Evolutionary conservation across 2,329 filamentous ascomycete species (phyloP), one percentile per base, ranked within the genome.

Genomic region (Neopestalotiopsis sp.): DNA sequence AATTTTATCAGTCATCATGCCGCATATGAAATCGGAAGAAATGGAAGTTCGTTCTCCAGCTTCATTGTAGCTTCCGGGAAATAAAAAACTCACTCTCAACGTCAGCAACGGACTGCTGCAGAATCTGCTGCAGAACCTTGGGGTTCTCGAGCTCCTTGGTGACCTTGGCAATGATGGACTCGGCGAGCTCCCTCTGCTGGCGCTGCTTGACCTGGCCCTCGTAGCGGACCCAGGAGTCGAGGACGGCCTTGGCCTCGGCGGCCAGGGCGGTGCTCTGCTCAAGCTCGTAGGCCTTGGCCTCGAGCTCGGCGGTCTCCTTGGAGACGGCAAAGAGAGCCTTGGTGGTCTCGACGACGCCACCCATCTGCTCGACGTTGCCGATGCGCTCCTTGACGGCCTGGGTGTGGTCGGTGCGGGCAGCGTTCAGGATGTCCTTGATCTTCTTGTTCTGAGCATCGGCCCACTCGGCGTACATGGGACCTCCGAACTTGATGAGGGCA

Each of bases 171-270:
- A 99, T 98, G 84, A 99, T 88, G 83, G 86, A 90, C 81, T 97
- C 91, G 73, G 96, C 94, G 74, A 99, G 90, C 89, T 99, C 96
- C 85, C 89, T 92, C 90, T 99, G 96, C 88, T 99, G 94, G 83
- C 96, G 92, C 88, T 95, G 92, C 93, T 98, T 99, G 80, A 99
- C 95, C 88, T 98, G 96, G 78, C 93, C 87, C 88, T 99, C 96
- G 85, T 99, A 99, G 82, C 96, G 93, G 74, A 98, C 95, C 97
- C 96, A 99, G 69, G 94, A 98, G 83, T 99, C 96, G 74, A 99
- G 91, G 70, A 98, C 96, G 71, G 89, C 79, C 92, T 98, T 99
- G 80, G 95, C 95, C 89, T 99, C 96, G 73, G 90, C 87, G 70
- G 94, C 94, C 74, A 99, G 88, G 76, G 94, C 93, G 71, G 95